phyloP scores from a whole-genome alignment of 2,329 filamentous ascomycete species.

The Chrysoporthe cubensis region DNA sequence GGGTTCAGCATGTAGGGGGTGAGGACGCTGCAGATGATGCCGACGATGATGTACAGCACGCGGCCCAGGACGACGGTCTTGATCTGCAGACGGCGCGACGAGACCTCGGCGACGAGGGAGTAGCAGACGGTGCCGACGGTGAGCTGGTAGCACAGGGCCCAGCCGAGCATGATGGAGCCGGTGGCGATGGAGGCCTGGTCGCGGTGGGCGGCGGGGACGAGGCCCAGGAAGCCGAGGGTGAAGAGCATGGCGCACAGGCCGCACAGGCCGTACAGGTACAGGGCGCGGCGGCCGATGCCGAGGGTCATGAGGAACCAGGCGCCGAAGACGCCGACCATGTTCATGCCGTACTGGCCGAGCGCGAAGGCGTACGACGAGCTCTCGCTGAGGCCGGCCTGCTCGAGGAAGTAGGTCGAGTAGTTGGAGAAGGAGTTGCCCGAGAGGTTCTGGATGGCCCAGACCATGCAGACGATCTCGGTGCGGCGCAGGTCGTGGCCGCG shows the following conservation, averaged over 20 bases:
- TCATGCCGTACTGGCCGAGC: conserved; percentile 69
- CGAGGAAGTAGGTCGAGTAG: conserved; percentile 67
- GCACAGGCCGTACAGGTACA: conserved; percentile 77
- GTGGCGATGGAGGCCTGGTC: conserved; percentile 72
- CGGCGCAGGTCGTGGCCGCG: conserved; percentile 76
- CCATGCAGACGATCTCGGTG: conserved; percentile 72
- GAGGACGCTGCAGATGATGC: conserved; percentile 78
- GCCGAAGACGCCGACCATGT: conserved; percentile 80
- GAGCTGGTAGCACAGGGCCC: conserved; percentile 83
- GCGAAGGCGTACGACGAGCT: conserved; percentile 61
- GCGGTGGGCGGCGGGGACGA: conserved; percentile 66
- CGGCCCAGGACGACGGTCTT: conserved; percentile 90
- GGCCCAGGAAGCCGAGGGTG: conserved; percentile 80
- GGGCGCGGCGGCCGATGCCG: conserved; percentile 73
- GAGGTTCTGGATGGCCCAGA: conserved; percentile 67
- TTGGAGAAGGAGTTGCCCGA: conserved; percentile 68
- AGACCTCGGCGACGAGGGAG: conserved; percentile 83
- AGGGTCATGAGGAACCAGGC: conserved; percentile 80
- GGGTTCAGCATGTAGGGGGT: conserved; percentile 96
- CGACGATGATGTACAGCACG: conserved; percentile 79
- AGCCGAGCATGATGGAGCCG: conserved; percentile 82
- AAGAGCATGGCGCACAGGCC: conserved; percentile 77
- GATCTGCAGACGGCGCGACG: conserved; percentile 81
- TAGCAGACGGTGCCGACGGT: conserved; percentile 90
- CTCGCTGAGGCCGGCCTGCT: conserved; percentile 60